Evolutionary conservation across 1,284 basidiomycete species (phyloP).

Genomic region (Sporisorium exsertum): DNA sequence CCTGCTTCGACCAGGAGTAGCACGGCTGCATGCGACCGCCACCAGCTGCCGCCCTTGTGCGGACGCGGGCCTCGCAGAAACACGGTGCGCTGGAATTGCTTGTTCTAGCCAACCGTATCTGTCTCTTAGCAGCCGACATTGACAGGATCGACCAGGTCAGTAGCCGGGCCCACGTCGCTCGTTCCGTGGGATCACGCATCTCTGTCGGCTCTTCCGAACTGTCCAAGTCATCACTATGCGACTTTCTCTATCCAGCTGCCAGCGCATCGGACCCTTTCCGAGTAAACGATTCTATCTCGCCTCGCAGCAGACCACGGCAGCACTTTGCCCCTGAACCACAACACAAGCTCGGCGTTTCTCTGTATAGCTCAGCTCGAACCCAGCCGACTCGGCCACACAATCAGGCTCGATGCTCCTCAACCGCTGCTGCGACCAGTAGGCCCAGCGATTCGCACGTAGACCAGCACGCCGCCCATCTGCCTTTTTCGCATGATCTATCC

Average conservation of each 20-base stretch:
- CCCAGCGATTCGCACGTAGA: background rate
- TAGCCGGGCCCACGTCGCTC: background rate
- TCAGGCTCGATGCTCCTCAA: constrained; percentile 11
- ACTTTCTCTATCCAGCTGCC: constrained; percentile 10
- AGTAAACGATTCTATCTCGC: background rate
- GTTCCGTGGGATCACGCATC: background rate
- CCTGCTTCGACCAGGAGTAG: constrained; percentile 23
- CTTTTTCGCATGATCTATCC: background rate
- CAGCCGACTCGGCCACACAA: background rate
- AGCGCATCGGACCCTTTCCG: background rate
- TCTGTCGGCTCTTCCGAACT: background rate
- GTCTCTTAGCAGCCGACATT: constrained; percentile 32
- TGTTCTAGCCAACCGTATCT: constrained; percentile 24
- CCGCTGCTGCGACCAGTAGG: constrained; percentile 14
- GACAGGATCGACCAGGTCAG: constrained; percentile 14
- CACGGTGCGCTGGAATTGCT: constrained; percentile 18
- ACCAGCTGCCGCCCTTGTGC: constrained; percentile 21
- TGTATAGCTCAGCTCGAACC: background rate
- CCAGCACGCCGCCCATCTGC: background rate
- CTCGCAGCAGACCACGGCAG: constrained; percentile 7
- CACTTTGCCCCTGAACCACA: background rate
- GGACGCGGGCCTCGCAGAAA: constrained; percentile 16
- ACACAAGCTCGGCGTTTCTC: background rate
- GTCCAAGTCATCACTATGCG: background rate
- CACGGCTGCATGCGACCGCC: constrained; percentile 35